Base-by-base conservation (phyloP, 2,329 filamentous ascomycete species). In the Proliferodiscus dingleyae region DNA sequence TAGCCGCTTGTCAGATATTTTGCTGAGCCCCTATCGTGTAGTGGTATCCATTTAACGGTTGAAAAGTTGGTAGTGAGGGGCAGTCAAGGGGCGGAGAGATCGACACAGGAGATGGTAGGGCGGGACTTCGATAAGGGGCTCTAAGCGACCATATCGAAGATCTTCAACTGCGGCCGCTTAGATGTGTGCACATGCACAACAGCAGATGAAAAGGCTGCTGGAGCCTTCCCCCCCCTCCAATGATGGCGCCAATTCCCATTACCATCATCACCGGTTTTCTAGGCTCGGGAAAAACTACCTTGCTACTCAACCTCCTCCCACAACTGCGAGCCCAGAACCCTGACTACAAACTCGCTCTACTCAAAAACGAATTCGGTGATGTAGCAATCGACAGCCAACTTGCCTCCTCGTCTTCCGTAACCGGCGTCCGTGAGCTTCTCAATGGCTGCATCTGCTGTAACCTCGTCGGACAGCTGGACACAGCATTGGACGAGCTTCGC, bases 361-460 rank as follows among this genome's bases (percentile, higher is more conserved):
- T 98, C 45, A 98, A 98, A 67, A 98, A 98, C 69, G 93, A 98
- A 70, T 97, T 96, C 66, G 93, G 93, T 63, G 90, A 97, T 65
- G 70, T 98, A 33, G 90, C 89, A 28, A 77, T 98, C 64, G 93
- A 98, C 72, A 93, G 87, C 1, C 87, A 95, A 65, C 83, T 98
- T 23, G 91, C 93, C 13, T 76, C 85, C 0, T 85, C 85, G 11
- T 80, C 80, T 40, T 83, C 90, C 52, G 89, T 98, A 56, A 85
- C 88, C 1, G 91, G 89, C 45, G 90, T 95, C 4, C 86, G 87
- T 59, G 93, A 98, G 68, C 77, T 98, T 1, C 83, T 98, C 43
- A 95, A 95, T 65, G 93, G 91, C 55, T 97, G 93, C 70, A 97
- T 98, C 68, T 98, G 93, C 78, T 98, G 93, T 72, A 97, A 97